A percentile compares a stretch with the other conserved stretches of the same genome.
Evolutionary conservation across 2,329 filamentous ascomycete genomes (phyloP).

Genomic region (Fusarium globosum): DNA sequence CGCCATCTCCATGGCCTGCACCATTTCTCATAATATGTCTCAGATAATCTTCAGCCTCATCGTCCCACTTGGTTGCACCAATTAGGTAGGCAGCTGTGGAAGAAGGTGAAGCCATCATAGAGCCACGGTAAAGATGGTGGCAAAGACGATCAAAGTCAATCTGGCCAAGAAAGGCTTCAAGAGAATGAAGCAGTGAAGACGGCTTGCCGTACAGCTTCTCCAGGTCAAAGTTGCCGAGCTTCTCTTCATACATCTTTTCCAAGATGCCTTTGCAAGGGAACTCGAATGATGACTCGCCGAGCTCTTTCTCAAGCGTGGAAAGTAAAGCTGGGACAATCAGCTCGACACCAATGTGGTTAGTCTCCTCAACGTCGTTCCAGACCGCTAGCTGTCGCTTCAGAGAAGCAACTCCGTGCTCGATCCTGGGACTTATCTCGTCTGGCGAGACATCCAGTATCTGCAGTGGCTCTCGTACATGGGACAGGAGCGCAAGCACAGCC

Average conservation of each 20-base stretch:
- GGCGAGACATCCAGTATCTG: not conserved
- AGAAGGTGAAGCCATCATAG: slow-evolving; percentile 1
- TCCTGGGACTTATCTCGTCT: not conserved
- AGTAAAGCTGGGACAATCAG: not conserved
- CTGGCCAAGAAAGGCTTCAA: not conserved
- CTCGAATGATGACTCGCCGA: accelerated
- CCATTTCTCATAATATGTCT: not conserved
- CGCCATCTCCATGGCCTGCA: not conserved
- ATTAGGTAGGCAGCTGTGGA: not conserved
- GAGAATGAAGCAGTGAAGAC: not conserved
- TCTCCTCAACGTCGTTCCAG: not conserved
- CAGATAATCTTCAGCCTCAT: not conserved
- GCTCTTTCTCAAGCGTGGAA: not conserved
- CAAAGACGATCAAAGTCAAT: not conserved
- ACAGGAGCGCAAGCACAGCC: not conserved
- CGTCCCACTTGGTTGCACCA: not conserved
- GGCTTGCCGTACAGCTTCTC: not conserved
- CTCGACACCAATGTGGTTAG: slow-evolving; percentile 8
- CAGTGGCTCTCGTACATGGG: not conserved
- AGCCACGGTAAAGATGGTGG: not conserved
- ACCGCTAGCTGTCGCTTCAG: not conserved
- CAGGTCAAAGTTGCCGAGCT: not conserved
- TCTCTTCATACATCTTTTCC: not conserved
- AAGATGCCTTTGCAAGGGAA: not conserved
- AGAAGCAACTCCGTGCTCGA: not conserved